Percentiles rank a stretch among this genome's conserved stretches.
Evolutionary conservation across 1,284 basidiomycete species (phyloP).

Genomic region (Malassezia dermatis): DNA sequence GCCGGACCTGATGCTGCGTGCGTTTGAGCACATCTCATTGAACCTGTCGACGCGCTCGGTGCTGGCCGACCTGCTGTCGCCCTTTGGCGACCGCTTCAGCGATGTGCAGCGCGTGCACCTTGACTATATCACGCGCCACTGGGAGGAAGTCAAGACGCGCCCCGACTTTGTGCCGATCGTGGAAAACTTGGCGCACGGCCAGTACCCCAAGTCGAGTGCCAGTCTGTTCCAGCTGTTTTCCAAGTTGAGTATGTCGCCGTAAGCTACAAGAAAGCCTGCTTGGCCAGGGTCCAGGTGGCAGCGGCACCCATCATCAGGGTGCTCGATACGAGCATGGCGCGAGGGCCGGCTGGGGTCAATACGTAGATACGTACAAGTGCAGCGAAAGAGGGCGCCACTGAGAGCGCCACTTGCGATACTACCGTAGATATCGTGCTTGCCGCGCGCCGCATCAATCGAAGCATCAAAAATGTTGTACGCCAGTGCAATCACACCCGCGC

Average conservation of each 20-base stretch:
- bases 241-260: constrained; percentile 18
- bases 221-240: constrained; percentile 31
- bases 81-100: constrained; percentile 32
- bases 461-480: constrained; percentile 96
- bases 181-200: constrained; percentile 22
- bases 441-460: constrained; percentile 73
- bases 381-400: constrained; percentile 85
- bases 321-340: constrained; percentile 75
- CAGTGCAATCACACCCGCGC: constrained; percentile 88
- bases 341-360: constrained; percentile 65
- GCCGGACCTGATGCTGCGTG: constrained; percentile 23
- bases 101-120: constrained; percentile 32
- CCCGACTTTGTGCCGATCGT: constrained; percentile 30
- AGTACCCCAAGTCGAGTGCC: constrained; percentile 25
- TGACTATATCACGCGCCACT: constrained; percentile 27
- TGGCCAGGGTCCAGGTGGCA: constrained; percentile 82
- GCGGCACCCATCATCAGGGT: constrained; percentile 76
- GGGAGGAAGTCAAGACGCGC: constrained; percentile 30
- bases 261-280: constrained; percentile 48
- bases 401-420: constrained; percentile 84
- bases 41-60: constrained; percentile 26
- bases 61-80: constrained; percentile 25
- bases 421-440: constrained; percentile 80
- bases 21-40: constrained; percentile 26
- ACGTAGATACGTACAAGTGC: constrained; percentile 60